Evolutionary conservation across 2,329 filamentous ascomycete species (phyloP).

Genomic region (Hypoxylon sp.): DNA sequence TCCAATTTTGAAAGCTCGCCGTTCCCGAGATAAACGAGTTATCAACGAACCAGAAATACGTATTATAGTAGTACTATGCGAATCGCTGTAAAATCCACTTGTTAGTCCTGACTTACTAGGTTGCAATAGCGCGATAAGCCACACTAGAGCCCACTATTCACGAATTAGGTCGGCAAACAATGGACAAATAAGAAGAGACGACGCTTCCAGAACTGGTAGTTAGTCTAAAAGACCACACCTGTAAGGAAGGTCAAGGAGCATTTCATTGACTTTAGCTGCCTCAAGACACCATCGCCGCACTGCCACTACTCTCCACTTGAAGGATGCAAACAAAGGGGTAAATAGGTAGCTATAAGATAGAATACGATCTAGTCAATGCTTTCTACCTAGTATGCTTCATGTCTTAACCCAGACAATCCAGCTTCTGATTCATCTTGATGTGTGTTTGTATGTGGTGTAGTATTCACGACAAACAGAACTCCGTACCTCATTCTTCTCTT

Average conservation of each 20-base stretch:
- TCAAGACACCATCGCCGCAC: constrained; percentile 10
- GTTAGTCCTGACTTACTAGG: not conserved
- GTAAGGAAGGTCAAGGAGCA: constrained; percentile 20
- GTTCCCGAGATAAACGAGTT: not conserved
- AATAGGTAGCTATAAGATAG: constrained; percentile 5
- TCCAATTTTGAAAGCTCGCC: not conserved
- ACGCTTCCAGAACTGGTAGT: constrained; percentile 19
- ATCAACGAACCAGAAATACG: not conserved
- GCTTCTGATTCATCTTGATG: constrained; percentile 9
- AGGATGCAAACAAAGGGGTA: constrained; percentile 20
- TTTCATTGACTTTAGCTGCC: constrained; percentile 21
- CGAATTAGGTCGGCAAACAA: constrained; percentile 8
- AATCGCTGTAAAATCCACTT: constrained; percentile 23
- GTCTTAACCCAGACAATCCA: not conserved
- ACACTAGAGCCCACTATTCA: constrained; percentile 16
- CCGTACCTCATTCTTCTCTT: constrained; percentile 1
- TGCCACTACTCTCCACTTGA: constrained; percentile 16
- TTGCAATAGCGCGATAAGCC: constrained; percentile 22
- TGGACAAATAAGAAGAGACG: constrained; percentile 17
- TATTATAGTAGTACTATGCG: not conserved
- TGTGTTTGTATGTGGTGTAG: not conserved
- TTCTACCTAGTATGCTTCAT: not conserved
- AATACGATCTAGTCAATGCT: not conserved
- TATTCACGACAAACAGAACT: not conserved
- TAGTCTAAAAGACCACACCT: constrained; percentile 8